Percentiles rank a stretch among this genome's conserved stretches.
Conservation (phyloP, 768 basidiomycete species). For the Pisolithus marmoratus region DNA sequence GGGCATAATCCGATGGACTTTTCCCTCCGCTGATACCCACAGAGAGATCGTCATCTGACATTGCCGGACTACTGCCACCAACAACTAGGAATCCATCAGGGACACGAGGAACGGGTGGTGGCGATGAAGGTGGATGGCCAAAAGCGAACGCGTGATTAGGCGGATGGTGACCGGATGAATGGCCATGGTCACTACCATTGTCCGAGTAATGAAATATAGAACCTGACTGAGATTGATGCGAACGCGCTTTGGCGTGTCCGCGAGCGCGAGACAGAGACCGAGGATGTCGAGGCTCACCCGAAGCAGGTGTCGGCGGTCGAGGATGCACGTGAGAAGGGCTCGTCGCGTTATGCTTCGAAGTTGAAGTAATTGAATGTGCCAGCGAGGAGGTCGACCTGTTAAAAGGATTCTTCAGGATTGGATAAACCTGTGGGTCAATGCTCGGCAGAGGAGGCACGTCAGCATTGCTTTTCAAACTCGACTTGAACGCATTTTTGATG, state of each 20-base stretch:
- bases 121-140: slow-evolving; percentile 41
- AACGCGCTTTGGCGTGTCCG: slow-evolving; percentile 59
- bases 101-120: slow-evolving; percentile 75
- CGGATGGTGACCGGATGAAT: slow-evolving; percentile 28
- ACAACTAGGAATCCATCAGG: slow-evolving; percentile 53
- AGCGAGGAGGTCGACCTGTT: slow-evolving; percentile 78
- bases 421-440: slow-evolving; percentile 59
- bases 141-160: slow-evolving; percentile 17
- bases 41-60: slow-evolving; percentile 63
- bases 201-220: slow-evolving; percentile 70
- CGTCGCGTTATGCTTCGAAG: slow-evolving; percentile 36
- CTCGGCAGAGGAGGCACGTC: slow-evolving; percentile 76
- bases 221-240: slow-evolving; percentile 72
- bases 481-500: slow-evolving; percentile 82
- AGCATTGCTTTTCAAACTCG: slow-evolving; percentile 40
- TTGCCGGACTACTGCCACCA: slow-evolving; percentile 46
- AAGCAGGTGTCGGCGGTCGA: slow-evolving; percentile 58
- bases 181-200: slow-evolving; percentile 62
- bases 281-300: slow-evolving; percentile 34
- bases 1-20: slow-evolving; percentile 82
- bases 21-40: slow-evolving; percentile 59
- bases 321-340: slow-evolving; percentile 39
- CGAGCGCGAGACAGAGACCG: slow-evolving; percentile 41
- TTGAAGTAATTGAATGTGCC: slow-evolving; percentile 38
- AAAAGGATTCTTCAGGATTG: slow-evolving; percentile 75